Conservation (phyloP, 768 basidiomycete species). For the Suillus variegatus region DNA sequence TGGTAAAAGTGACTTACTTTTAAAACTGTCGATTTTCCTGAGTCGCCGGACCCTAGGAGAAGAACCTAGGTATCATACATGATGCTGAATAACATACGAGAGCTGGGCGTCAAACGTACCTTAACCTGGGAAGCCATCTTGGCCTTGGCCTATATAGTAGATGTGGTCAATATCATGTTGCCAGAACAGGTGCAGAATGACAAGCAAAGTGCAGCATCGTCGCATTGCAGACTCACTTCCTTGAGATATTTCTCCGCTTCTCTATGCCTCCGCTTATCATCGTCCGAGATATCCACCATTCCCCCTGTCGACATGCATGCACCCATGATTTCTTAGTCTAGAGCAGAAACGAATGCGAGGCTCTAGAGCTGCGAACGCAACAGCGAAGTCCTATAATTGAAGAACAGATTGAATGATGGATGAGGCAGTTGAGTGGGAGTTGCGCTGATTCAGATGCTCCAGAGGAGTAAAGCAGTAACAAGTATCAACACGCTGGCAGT, state of each 20-base stretch:
- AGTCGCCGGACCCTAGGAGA: constrained; percentile 90
- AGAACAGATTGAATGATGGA: constrained; percentile 8
- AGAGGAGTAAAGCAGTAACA: constrained; percentile 2
- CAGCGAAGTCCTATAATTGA: constrained; percentile 6
- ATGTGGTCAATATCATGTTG: not conserved
- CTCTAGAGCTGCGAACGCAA: constrained; percentile 20
- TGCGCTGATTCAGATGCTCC: constrained; percentile 1
- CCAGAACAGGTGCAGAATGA: constrained; percentile 10
- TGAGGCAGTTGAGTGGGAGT: constrained; percentile 7
- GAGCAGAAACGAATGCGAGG: constrained; percentile 6
- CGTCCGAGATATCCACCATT: constrained; percentile 62
- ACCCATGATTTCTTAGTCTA: constrained; percentile 53
- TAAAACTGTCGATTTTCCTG: constrained; percentile 90
- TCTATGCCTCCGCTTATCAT: constrained; percentile 63
- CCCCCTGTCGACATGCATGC: constrained; percentile 71
- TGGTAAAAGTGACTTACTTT: constrained; percentile 52
- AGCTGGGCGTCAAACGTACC: constrained; percentile 40
- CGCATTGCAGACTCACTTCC: constrained; percentile 51
- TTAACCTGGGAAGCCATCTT: constrained; percentile 76
- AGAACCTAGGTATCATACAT: constrained; percentile 57
- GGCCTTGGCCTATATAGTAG: constrained; percentile 60
- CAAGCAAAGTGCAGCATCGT: constrained; percentile 7
- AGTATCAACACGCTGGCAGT: constrained; percentile 8
- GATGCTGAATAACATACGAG: not conserved
- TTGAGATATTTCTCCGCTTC: constrained; percentile 78